Percentiles rank a stretch among this genome's conserved stretches.
Conservation (phyloP, 306 rosid species). For the Castanopsis chinensis region DNA sequence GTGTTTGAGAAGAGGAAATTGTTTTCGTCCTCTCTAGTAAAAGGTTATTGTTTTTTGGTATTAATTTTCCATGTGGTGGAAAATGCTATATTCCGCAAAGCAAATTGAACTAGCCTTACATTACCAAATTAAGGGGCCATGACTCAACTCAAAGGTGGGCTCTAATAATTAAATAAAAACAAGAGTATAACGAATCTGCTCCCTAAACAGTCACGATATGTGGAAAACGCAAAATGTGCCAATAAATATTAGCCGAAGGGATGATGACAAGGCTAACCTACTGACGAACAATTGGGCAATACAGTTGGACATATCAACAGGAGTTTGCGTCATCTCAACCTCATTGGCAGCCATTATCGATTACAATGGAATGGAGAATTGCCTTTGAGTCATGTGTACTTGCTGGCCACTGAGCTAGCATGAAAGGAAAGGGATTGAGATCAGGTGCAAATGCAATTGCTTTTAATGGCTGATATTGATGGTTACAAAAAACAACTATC, state of each 20-base stretch:
- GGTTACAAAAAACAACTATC: too few relatives aligned
- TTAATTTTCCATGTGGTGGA: too few relatives aligned
- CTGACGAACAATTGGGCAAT: background rate
- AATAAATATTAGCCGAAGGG: background rate
- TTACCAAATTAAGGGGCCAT: too few relatives aligned
- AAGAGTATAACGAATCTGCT: background rate
- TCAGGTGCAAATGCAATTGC: too few relatives aligned
- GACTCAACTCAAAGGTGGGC: too few relatives aligned
- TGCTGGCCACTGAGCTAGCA: slow-evolving; percentile 53
- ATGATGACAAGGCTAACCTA: background rate
- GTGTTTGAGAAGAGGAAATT: background rate
- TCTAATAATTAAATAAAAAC: background rate
- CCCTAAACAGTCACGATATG: background rate
- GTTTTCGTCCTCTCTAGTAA: background rate
- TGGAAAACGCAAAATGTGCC: background rate
- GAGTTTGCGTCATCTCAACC: slow-evolving; percentile 18
- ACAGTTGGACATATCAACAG: slow-evolving; percentile 9
- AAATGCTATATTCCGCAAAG: too few relatives aligned
- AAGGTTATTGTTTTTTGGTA: too few relatives aligned
- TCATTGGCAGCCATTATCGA: slow-evolving; percentile 35
- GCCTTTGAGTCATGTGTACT: slow-evolving; percentile 28
- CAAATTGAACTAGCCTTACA: too few relatives aligned
- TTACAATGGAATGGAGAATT: slow-evolving; percentile 33
- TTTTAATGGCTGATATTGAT: too few relatives aligned
- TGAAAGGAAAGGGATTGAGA: background rate